Conservation (phyloP, 2,329 filamentous ascomycete species). For the Teratosphaeria viscida region DNA sequence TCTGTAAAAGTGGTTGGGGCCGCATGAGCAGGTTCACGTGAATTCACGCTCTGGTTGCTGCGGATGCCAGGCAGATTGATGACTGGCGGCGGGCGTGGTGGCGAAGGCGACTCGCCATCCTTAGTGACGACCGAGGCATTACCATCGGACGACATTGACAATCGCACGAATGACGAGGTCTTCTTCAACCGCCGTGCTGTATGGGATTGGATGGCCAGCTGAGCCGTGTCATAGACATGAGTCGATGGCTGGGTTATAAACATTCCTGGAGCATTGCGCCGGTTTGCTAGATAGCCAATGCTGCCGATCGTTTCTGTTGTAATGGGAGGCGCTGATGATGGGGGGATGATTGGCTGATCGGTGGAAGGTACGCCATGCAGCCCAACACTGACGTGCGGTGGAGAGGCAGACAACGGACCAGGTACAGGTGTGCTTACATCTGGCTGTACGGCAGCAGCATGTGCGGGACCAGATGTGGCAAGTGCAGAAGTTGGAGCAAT, state of each 20-base stretch:
- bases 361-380: neutral
- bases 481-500: neutral
- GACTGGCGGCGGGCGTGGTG: conserved; percentile 34
- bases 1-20: conserved; percentile 36
- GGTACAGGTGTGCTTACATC: neutral
- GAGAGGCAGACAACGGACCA: neutral
- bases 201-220: neutral
- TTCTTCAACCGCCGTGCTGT: conserved; percentile 16
- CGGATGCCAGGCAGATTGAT: conserved; percentile 14
- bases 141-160: conserved; percentile 78
- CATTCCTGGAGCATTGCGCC: conserved; percentile 33
- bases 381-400: neutral
- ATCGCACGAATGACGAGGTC: conserved; percentile 49
- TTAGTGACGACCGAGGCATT: conserved; percentile 74
- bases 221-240: neutral
- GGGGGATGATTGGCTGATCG: neutral
- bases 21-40: neutral
- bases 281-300: conserved; percentile 34
- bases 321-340: neutral
- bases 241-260: neutral
- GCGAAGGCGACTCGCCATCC: conserved; percentile 59
- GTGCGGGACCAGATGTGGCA: neutral
- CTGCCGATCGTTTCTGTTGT: neutral
- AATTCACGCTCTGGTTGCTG: conserved; percentile 6
- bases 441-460: neutral